A percentile compares a stretch with the other conserved stretches of the same genome.
Conservation (phyloP, 2,329 filamentous ascomycete species). For the Dichotomopilus funicola region DNA sequence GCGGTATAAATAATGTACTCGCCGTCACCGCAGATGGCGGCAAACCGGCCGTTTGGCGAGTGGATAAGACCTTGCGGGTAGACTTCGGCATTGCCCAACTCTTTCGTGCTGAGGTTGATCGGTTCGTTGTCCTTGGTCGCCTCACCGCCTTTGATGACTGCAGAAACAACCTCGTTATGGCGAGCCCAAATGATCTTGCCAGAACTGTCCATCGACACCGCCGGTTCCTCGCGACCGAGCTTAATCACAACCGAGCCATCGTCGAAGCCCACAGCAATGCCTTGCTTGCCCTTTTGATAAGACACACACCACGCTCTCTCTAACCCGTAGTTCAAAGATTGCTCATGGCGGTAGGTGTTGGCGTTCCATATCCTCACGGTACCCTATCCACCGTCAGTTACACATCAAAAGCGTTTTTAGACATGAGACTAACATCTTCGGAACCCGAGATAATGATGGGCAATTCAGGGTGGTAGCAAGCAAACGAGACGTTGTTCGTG, state of each 20-base stretch:
- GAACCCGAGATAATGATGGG: conserved; percentile 97
- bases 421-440: conserved; percentile 54
- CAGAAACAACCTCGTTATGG: conserved; percentile 90
- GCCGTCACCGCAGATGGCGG: conserved; percentile 86
- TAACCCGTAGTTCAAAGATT: conserved; percentile 90
- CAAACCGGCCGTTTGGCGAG: conserved; percentile 85
- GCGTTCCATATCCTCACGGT: conserved; percentile 94
- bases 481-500: conserved; percentile 96
- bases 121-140: conserved; percentile 81
- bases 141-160: conserved; percentile 91
- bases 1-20: conserved; percentile 99
- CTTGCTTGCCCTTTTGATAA: conserved; percentile 90
- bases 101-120: conserved; percentile 82
- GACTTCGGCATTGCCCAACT: conserved; percentile 91
- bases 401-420: too few relatives aligned
- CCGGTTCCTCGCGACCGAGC: conserved; percentile 93
- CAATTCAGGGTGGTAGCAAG: conserved; percentile 93
- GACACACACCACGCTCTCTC: conserved; percentile 97
- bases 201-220: conserved; percentile 92
- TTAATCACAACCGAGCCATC: conserved; percentile 97
- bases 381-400: conserved; percentile 14
- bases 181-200: conserved; percentile 95
- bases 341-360: conserved; percentile 93
- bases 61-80: conserved; percentile 93
- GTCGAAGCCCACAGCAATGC: conserved; percentile 92